Evolutionary conservation across 2,329 filamentous ascomycete genomes (phyloP), one percentile per base, ranked within the genome.

Genomic region (Pseudogymnoascus sp.): DNA sequence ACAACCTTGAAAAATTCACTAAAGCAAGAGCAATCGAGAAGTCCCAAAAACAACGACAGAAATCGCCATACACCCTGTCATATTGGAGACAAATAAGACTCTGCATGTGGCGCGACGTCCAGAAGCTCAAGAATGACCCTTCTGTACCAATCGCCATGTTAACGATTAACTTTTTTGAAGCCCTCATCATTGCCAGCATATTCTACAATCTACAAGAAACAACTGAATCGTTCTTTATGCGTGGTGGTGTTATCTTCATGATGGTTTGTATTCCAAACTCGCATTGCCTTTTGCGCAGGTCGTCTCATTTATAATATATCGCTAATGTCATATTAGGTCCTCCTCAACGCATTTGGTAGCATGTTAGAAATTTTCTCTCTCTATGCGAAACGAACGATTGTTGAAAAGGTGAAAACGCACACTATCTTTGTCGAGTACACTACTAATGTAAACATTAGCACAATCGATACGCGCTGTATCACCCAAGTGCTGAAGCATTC

Each of bases 401-500:
- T 77, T 14, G 73, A 76, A 22, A 77, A 77, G 59, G 43, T 54
- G 7, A 54, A 54, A 54, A 32, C n/a, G n/a, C 43, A 54, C 25
- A 12, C 18, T 11, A 18, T 8, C n/a, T 32, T 54, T n/a, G 28
- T 18, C 25, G 5, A 54, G 18, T 50, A 14, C 43, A 32, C 43
- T 54, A 18, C 43, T 54, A 54, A 54, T 54, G 28, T 54, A 54
- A 30, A 54, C 5, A 30, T 11, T 54, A 96, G 72, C 93, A 97
- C 68, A 77, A 81, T 61, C 84, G 89, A 64, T 97, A 96, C 71
- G 91, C 91, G 18, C 79, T 97, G 12, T 96, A 96, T 68, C 92
- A 96, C 68, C 91, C 93, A 0, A 92, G 88, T 11, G 89, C 91
- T 8, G 91, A 97, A 79, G 89, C 91, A 14, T 80, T 92, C 57